Evolutionary conservation across 257 asterid genomes (phyloP), one percentile per base, ranked within the genome.

Genomic region (Echites panduratus): DNA sequence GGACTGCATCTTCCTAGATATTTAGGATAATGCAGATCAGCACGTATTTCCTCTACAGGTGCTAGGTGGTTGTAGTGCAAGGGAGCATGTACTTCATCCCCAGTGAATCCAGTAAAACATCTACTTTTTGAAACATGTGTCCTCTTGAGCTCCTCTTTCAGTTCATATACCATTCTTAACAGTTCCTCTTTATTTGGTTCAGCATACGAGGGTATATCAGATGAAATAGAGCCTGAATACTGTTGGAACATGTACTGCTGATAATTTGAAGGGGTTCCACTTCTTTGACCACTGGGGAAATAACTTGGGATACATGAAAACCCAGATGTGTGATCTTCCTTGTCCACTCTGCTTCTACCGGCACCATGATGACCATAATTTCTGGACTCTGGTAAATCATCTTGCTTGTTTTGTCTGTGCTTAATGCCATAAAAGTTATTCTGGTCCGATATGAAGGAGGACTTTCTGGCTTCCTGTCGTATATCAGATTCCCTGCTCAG

Each of bases 61-160:
- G 78, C 41, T 50, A 74, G 78, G 69, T 77, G 84, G 68, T 82
- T 63, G 9, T 78, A 71, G 75, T 65, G 78, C 67, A 29, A 57
- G 56, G 81, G 78, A 68, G 76, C 48, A 58, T 69, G 76, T 47
- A 61, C 66, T 66, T 81, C 83, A 70, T 75, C 73, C 73, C 76
- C 57, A 22, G 29, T 2, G n/a, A 52, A 27, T 66, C 76, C 74
- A 26, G 71, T 58, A 17, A 82, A 78, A 68, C 74, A 77, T 49
- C 79, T 78, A 66, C 74, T 56, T 11, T 75, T 69, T 65, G 76
- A 61, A 43, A 67, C 61, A 38, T 43, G 75, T 78, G 81, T 81
- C 83, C 75, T 80, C 74, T 82, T 79, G 73, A 94, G 86, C 83
- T 94, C 92, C 72, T 89, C 91, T 78, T 88, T 85, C 75, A 94